Conservation (phyloP, 176 grass and related monocot species). For the Themeda triandra region DNA sequence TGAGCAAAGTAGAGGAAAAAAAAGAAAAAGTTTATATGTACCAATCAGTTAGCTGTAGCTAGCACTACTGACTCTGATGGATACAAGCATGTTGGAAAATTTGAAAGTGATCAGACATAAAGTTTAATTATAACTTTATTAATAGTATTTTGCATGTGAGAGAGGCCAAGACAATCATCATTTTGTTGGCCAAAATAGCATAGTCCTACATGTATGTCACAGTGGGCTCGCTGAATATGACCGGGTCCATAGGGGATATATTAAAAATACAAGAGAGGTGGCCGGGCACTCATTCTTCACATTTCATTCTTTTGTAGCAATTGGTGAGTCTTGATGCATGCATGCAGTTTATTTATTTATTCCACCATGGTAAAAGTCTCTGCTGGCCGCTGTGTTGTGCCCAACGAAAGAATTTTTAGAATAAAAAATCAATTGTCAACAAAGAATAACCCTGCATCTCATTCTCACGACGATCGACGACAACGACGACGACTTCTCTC, state of each 20-base stretch:
- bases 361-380: background rate
- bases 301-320: background rate
- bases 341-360: background rate
- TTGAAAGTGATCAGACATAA: background rate
- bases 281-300: background rate
- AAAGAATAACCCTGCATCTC: background rate
- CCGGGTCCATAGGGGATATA: background rate
- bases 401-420: background rate
- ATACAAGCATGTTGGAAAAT: background rate
- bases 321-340: background rate
- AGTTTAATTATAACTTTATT: background rate
- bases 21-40: background rate
- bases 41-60: background rate
- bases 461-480: background rate
- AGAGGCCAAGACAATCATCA: background rate
- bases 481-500: background rate
- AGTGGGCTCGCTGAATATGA: background rate
- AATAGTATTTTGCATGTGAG: background rate
- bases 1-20: background rate
- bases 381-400: background rate
- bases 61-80: background rate
- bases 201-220: background rate
- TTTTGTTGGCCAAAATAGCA: constrained; percentile 20
- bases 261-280: background rate
- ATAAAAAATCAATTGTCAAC: background rate